These are phyloP conservation scores for Parmelia sp. DNA, from an alignment of 495 filamentous ascomycete genomes.

Conservation along the genomic window DNA sequence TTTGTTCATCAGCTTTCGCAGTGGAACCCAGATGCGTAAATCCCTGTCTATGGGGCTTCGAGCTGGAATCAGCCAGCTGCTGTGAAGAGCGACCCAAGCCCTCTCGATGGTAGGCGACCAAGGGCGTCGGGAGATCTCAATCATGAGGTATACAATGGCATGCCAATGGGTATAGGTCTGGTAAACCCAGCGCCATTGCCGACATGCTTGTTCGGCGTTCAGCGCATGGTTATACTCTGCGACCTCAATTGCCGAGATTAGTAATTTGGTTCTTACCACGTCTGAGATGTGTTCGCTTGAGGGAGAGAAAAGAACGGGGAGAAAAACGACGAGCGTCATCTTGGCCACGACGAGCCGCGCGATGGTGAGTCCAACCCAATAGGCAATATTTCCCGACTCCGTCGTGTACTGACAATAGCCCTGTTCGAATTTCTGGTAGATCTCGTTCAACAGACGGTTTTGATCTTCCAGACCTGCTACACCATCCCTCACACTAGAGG, in stretches of 20 bases:
- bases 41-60: neutral
- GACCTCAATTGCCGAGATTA: constrained; percentile 66
- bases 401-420: constrained; percentile 52
- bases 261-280: constrained; percentile 59
- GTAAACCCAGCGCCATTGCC: constrained; percentile 77
- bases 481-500: constrained; percentile 28
- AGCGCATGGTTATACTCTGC: constrained; percentile 61
- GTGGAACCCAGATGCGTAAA: neutral
- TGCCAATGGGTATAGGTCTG: constrained; percentile 78
- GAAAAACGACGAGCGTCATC: constrained; percentile 58
- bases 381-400: constrained; percentile 32
- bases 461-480: constrained; percentile 34
- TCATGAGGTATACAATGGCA: constrained; percentile 52
- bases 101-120: constrained; percentile 8
- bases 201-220: constrained; percentile 54
- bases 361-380: constrained; percentile 66
- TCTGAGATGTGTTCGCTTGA: constrained; percentile 40
- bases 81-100: constrained; percentile 4
- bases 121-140: constrained; percentile 11
- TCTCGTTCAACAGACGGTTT: constrained; percentile 51
- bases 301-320: constrained; percentile 47
- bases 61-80: neutral
- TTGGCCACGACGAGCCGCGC: constrained; percentile 62
- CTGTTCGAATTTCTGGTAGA: constrained; percentile 57
- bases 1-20: constrained; percentile 8